phyloP scores from a whole-genome alignment of 352 stramenopile genomes.

The Phytophthora sansomeana region DNA sequence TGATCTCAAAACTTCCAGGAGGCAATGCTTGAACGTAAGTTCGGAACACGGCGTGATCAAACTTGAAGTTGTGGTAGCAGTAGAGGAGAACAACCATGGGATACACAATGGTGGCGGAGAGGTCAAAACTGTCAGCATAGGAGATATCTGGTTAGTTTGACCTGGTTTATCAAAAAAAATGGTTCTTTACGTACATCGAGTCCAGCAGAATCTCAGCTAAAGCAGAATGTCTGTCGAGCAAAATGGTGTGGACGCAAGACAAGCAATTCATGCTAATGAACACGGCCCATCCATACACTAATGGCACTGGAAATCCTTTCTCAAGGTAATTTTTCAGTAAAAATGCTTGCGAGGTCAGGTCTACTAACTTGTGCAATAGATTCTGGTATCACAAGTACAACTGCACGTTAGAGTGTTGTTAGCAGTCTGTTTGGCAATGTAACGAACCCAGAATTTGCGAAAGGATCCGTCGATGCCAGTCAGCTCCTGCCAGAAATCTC shows the following conservation, averaged over 20 bases:
- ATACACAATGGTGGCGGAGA: conserved; percentile 43
- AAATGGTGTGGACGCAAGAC: conserved; percentile 30
- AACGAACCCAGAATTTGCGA: conserved; percentile 55
- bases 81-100: conserved; percentile 44
- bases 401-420: neutral
- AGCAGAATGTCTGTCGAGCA: conserved; percentile 33
- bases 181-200: conserved; percentile 34
- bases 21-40: conserved; percentile 28
- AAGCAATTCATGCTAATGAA: conserved; percentile 43
- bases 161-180: too few relatives aligned
- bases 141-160: too few relatives aligned
- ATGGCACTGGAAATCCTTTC: conserved; percentile 29
- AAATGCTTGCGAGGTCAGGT: conserved; percentile 37
- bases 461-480: conserved; percentile 38
- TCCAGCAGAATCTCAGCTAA: conserved; percentile 47
- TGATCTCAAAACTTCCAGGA: conserved; percentile 42
- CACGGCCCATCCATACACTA: conserved; percentile 40
- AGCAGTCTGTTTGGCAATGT: neutral
- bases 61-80: conserved; percentile 43
- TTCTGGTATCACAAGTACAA: conserved; percentile 28
- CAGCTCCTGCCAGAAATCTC: conserved; percentile 34
- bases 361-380: conserved; percentile 40
- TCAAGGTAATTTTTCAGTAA: conserved; percentile 41
- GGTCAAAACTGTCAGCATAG: conserved; percentile 44
- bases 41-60: conserved; percentile 36